Evolutionary conservation across 176 grass and related monocot species (phyloP), one percentile per base, ranked within the genome.

Genomic region (Miscanthus lutarioriparius): DNA sequence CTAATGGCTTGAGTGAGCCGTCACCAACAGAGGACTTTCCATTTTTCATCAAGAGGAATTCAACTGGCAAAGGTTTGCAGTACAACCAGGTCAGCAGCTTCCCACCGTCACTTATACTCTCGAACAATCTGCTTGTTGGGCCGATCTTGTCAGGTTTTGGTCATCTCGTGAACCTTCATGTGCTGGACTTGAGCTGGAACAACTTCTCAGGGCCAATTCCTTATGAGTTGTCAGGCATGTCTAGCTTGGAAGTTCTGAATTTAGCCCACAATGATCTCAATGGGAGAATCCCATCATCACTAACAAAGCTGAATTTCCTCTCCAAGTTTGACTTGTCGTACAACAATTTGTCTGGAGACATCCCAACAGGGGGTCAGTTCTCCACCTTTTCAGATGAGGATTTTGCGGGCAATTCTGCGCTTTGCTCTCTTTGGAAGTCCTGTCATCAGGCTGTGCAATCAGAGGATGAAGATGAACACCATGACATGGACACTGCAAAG

Each of bases 301-400:
- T 94, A 11, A 87, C 70, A 8, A 91, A 80, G 35, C 67, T 91
- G 8, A 91, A 49, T 67, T 94, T 94, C 65, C 82, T 94, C 14
- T 94, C 86, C 3, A 78, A 56, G 9, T 91, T 94, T 25, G 80
- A 85, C 6, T 83, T 93, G 16, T 85, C 91, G 1, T 89, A 90
- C 51, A 96, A 93, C 83, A 81, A 90, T 61, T 23, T 58, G 35
- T 8, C 45, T 27, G 89, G 92, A 48, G 40, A 72, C 17, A 83
- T 94, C 43, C 92, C 92, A 17, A 84, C 83, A 13, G 89, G 76
- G 28, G 89, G 89, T 10, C 92, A 94, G 25, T 94, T 94, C 83
- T 86, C 13, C 10, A 80, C 89, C 4, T 94, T 94, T 38, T 30
- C 75, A 33, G 8, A 59, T 5, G 75, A 83, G 2, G 72, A 82